Evolutionary conservation across 257 asterid species (phyloP), one percentile per base, ranked within the genome.

Genomic region (Solanum tacnaense): DNA sequence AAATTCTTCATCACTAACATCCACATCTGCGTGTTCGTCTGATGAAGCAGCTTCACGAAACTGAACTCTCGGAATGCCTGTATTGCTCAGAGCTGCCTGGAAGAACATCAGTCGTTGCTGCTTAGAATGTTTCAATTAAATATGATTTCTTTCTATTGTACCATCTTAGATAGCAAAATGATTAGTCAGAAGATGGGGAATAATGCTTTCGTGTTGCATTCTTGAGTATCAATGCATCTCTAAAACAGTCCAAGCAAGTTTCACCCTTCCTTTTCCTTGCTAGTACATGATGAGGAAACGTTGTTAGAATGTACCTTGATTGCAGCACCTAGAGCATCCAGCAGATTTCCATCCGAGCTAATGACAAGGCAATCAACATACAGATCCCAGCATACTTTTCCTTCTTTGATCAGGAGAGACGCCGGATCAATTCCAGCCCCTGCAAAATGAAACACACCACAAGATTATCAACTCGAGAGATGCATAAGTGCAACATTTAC

Each of bases 331-430:
- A 96, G 87, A 73, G 98, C 96, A 89, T 96, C 99, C 72, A 96
- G 91, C 62, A 96, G 87, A 90, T 96, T 96, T 70, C 98, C 99
- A 93, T 93, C 98, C n/a, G 99, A 94, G 87, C 98, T 94, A 88
- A 96, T 92, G 8, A 96, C 96, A 72, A 96, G 97, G 84, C 95
- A 95, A 79, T 97, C 99, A 60, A 95, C 93, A 73, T 97, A 95
- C 75, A 97, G 98, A 93, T 95, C 98, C 99, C 98, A 97, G 91
- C 98, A 97, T 84, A 94, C 95, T 91, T 95, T 95, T 88, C 98
- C 98, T 75, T 92, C 93, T 81, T 94, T 94, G 87, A 96, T 93
- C 86, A 92, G 93, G 86, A 97, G 91, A 85, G 98, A 94, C 6
- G 95, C 91, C 83, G 93, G 98, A 90, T 95, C 96, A 49, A 97